These are phyloP conservation scores for Calcarisporium arbuscula DNA, from an alignment of 2,329 filamentous ascomycete species.

Conservation along the genomic window DNA sequence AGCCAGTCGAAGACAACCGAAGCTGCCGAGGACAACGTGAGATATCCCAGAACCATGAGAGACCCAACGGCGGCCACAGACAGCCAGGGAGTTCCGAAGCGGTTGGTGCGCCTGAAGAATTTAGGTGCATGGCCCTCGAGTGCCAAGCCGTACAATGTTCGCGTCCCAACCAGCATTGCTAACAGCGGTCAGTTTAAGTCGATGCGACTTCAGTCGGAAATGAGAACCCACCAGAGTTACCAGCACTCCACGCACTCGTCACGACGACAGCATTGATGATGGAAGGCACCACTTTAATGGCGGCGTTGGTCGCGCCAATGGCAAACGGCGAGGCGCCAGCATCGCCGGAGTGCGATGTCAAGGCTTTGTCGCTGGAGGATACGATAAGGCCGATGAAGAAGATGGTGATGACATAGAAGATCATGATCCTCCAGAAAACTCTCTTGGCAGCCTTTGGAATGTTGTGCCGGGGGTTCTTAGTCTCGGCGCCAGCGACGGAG, in stretches of 20 bases:
- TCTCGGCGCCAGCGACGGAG: conserved; percentile 56
- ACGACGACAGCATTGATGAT: conserved; percentile 74
- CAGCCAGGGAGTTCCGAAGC: conserved; percentile 47
- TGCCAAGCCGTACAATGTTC: conserved; percentile 57
- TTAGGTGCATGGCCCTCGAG: conserved; percentile 54
- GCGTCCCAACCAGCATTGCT: conserved; percentile 36
- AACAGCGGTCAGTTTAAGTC: not conserved
- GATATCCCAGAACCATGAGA: conserved; percentile 56
- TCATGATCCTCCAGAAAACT: conserved; percentile 50
- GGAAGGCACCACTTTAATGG: conserved; percentile 60
- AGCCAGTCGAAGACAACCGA: conserved; percentile 59
- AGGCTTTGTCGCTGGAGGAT: conserved; percentile 48
- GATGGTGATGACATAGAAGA: conserved; percentile 59
- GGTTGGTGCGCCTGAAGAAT: conserved; percentile 49
- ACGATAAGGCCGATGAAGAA: conserved; percentile 66
- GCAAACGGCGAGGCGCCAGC: conserved; percentile 58
- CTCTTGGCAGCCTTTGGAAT: conserved; percentile 51
- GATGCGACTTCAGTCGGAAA: not conserved
- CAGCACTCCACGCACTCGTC: conserved; percentile 50
- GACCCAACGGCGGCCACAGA: conserved; percentile 40
- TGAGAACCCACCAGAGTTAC: conserved; percentile 10
- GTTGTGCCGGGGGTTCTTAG: conserved; percentile 45
- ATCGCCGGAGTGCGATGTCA: conserved; percentile 38
- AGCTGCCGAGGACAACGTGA: conserved; percentile 53
- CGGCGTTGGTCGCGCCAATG: conserved; percentile 62